Percentiles rank a stretch among this genome's conserved stretches.
These are phyloP conservation scores for Penicillium sp. DNA, from an alignment of 2,329 filamentous ascomycete genomes.

Conservation along the genomic window DNA sequence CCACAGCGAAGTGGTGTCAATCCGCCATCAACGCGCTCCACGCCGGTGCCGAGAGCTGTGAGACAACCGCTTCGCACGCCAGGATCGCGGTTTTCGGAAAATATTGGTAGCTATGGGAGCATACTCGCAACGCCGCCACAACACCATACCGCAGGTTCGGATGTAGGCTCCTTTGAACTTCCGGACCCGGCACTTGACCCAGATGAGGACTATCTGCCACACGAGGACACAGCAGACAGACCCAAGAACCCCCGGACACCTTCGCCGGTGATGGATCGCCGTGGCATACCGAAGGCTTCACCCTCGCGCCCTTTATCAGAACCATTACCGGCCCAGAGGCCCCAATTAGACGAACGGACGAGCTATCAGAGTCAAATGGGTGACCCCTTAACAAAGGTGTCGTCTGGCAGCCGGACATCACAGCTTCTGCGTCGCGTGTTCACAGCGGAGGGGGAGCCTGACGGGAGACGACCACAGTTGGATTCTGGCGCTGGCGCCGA, in stretches of 20 bases:
- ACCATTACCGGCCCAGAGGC: constrained; percentile 2
- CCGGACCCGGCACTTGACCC: constrained; percentile 60
- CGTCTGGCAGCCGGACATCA: constrained; percentile 26
- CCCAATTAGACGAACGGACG: constrained; percentile 7
- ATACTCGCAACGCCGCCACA: constrained; percentile 57
- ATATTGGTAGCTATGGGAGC: constrained; percentile 59
- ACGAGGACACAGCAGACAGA: constrained; percentile 17
- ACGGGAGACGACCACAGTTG: constrained; percentile 49
- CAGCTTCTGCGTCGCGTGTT: constrained; percentile 42
- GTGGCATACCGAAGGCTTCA: not conserved
- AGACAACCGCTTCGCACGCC: constrained; percentile 36
- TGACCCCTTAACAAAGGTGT: constrained; percentile 23
- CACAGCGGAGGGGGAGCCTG: constrained; percentile 39
- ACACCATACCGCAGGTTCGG: constrained; percentile 24
- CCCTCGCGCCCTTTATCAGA: constrained; percentile 3
- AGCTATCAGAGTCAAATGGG: constrained; percentile 16
- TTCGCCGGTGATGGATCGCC: constrained; percentile 24
- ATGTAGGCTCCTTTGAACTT: constrained; percentile 55
- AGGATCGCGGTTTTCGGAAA: constrained; percentile 34
- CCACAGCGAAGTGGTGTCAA: constrained; percentile 20
- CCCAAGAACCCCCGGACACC: constrained; percentile 22
- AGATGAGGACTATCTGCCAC: constrained; percentile 23
- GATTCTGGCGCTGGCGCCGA: constrained; percentile 54
- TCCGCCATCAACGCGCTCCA: constrained; percentile 31
- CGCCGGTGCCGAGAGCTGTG: constrained; percentile 39